Conservation (phyloP, 2,329 filamentous ascomycete genomes). For the Cercospora nicotianae region DNA sequence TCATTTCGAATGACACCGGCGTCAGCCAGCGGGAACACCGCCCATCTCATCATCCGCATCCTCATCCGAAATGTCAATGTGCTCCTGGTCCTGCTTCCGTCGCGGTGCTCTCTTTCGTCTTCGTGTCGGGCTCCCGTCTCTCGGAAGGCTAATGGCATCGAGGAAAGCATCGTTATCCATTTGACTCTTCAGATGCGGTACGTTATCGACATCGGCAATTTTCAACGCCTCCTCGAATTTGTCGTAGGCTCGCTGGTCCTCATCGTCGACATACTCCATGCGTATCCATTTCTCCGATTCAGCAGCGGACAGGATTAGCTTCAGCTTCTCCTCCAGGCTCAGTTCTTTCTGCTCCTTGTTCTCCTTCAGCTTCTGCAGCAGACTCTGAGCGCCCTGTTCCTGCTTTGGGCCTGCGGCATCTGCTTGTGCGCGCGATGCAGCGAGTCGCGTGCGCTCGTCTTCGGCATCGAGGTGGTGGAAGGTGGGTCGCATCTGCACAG, state of each 20-base stretch:
- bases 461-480: constrained; percentile 89
- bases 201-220: constrained; percentile 48
- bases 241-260: constrained; percentile 71
- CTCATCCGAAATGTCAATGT: constrained; percentile 31
- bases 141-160: constrained; percentile 61
- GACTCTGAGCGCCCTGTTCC: constrained; percentile 30
- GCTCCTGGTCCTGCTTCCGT: constrained; percentile 22
- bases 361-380: constrained; percentile 6
- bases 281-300: constrained; percentile 80
- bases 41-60: constrained; percentile 23
- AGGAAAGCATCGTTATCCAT: constrained; percentile 62
- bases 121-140: constrained; percentile 41
- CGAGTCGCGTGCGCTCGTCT: constrained; percentile 65
- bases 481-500: constrained; percentile 87
- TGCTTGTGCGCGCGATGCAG: constrained; percentile 42
- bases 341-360: not conserved
- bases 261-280: constrained; percentile 79
- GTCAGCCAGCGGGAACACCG: constrained; percentile 13
- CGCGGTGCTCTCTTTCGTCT: constrained; percentile 42
- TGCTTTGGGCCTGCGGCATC: constrained; percentile 45
- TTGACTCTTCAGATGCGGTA: constrained; percentile 53
- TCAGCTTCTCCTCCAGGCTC: constrained; percentile 59
- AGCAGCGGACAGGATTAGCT: constrained; percentile 69
- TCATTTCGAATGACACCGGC: not conserved
- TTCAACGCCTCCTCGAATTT: constrained; percentile 74